phyloP scores from a whole-genome alignment of 306 rosid genomes.

The Rubus idaeus region DNA sequence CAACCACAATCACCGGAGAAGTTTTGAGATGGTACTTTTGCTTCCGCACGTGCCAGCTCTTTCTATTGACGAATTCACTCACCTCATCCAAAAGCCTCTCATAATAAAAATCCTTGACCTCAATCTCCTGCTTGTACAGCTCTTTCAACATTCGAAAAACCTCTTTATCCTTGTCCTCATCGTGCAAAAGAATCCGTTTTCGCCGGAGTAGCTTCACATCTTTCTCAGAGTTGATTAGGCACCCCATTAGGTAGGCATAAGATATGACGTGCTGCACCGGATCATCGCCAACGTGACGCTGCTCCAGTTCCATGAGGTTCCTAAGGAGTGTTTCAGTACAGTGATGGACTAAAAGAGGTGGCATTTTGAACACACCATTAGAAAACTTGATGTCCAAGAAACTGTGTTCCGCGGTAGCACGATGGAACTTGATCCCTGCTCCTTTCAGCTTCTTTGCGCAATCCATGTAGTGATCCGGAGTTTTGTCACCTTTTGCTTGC shows the following conservation, averaged over 20 bases:
- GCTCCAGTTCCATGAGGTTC: constrained; percentile 56
- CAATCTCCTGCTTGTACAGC: constrained; percentile 17
- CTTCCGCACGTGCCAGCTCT: constrained; percentile 17
- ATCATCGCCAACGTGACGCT: constrained; percentile 19
- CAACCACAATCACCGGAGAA: constrained; percentile 9
- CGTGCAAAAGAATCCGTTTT: constrained; percentile 25
- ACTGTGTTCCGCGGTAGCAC: constrained; percentile 20
- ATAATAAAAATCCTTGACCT: constrained; percentile 30
- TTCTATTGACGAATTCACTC: constrained; percentile 2
- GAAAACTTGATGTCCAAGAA: constrained; percentile 47
- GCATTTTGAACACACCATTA: constrained; percentile 47
- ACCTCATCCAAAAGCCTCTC: constrained; percentile 37
- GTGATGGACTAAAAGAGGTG: constrained; percentile 24
- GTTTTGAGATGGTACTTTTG: background rate
- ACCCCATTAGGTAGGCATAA: constrained; percentile 41
- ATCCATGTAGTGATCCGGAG: constrained; percentile 2
- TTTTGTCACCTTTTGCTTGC: background rate
- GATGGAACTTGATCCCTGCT: constrained; percentile 44
- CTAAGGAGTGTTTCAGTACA: constrained; percentile 34
- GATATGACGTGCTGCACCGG: constrained; percentile 42
- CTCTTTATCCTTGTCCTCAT: constrained; percentile 21
- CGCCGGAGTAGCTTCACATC: constrained; percentile 40
- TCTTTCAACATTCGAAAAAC: constrained; percentile 22
- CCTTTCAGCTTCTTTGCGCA: constrained; percentile 30
- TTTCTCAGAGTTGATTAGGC: constrained; percentile 23